Conservation (phyloP, 306 rosid genomes). For the Trifolium dubium region DNA sequence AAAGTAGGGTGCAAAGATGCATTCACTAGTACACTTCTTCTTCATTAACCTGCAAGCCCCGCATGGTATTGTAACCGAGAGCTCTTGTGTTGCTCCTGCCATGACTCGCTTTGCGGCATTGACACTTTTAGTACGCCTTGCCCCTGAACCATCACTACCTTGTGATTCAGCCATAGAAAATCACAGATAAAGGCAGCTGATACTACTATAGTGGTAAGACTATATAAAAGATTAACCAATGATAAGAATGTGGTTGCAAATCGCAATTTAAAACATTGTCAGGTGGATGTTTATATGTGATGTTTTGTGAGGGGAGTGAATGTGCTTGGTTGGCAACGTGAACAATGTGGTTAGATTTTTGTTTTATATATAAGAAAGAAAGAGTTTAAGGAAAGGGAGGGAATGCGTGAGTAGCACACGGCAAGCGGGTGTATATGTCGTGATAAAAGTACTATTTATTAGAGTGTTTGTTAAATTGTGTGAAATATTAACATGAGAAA, state of each 20-base stretch:
- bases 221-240: not conserved
- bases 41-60: constrained; percentile 83
- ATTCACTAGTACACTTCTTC: constrained; percentile 67
- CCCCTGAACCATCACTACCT: constrained; percentile 21
- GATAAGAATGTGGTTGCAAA: not conserved
- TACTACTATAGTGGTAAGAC: not conserved
- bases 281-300: constrained; percentile 27
- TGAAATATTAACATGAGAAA: constrained; percentile 13
- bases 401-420: constrained; percentile 51
- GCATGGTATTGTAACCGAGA: constrained; percentile 50
- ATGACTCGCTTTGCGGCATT: constrained; percentile 44
- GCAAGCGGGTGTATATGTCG: constrained; percentile 29
- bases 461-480: constrained; percentile 14
- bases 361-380: constrained; percentile 42
- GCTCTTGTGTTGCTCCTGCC: not conserved
- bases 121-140: constrained; percentile 36
- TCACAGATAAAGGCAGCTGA: not conserved
- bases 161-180: constrained; percentile 46
- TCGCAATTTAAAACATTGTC: not conserved
- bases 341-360: not conserved
- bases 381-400: constrained; percentile 64
- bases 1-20: constrained; percentile 81
- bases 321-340: not conserved
- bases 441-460: not conserved
- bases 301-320: constrained; percentile 36